Conservation (phyloP, 192 early-diverging fungal genomes). For the Helicostylum pulchrum region DNA sequence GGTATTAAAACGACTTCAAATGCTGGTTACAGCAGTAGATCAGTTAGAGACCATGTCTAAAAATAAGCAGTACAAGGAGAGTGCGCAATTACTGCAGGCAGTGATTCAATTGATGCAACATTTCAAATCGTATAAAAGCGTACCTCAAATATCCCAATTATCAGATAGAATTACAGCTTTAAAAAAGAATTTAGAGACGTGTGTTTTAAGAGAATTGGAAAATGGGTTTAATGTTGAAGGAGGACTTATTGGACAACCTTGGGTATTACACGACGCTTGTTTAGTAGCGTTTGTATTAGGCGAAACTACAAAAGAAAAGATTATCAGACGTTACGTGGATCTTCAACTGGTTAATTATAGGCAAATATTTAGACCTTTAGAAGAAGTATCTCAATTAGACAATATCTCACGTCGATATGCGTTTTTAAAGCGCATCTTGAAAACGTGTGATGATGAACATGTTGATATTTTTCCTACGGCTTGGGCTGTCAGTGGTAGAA, state of each 20-base stretch:
- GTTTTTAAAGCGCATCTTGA: constrained; percentile 87
- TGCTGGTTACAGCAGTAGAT: constrained; percentile 79
- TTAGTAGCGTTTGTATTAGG: constrained; percentile 70
- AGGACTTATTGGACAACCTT: constrained; percentile 45
- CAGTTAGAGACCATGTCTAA: constrained; percentile 66
- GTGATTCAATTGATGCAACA: constrained; percentile 74
- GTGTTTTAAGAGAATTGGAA: constrained; percentile 76
- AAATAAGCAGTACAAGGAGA: constrained; percentile 74
- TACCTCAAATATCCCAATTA: constrained; percentile 73
- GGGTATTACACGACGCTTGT: constrained; percentile 71
- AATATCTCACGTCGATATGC: constrained; percentile 86
- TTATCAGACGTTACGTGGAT: constrained; percentile 80
- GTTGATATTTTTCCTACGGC: constrained; percentile 71
- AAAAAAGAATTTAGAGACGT: constrained; percentile 58
- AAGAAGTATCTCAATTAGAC: constrained; percentile 79
- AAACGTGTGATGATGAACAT: constrained; percentile 88
- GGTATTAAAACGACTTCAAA: constrained; percentile 80
- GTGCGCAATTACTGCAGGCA: constrained; percentile 75
- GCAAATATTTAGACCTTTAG: constrained; percentile 68
- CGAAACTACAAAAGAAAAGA: constrained; percentile 53
- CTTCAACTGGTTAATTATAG: constrained; percentile 81
- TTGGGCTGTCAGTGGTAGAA: constrained; percentile 72
- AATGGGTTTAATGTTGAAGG: constrained; percentile 67
- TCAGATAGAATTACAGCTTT: constrained; percentile 58
- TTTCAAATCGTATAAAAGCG: constrained; percentile 70